Percentiles rank a stretch among this genome's conserved stretches.
phyloP scores from a whole-genome alignment of 371 early-diverging fungal genomes.

The Fennellomyces sp. region DNA sequence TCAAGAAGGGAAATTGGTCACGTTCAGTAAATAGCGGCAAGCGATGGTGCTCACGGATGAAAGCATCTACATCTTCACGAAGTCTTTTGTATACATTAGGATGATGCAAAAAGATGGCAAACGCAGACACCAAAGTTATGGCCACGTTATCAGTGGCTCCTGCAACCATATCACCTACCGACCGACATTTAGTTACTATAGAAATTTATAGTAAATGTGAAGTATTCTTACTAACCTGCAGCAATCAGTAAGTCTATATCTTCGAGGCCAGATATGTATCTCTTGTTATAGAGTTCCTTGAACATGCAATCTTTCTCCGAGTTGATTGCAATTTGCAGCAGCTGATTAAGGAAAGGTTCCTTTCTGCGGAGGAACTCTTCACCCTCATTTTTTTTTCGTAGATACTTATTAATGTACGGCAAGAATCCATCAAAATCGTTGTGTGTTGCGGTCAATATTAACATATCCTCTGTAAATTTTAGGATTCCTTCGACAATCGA shows the following conservation, averaged over 20 bases:
- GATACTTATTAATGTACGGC: not conserved
- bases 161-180: not conserved
- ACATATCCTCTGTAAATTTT: not conserved
- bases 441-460: no score
- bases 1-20: not conserved
- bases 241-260: constrained; percentile 7
- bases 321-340: not conserved
- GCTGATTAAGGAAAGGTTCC: not conserved
- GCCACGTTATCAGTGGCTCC: constrained; percentile 12
- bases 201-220: not conserved
- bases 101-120: constrained; percentile 11
- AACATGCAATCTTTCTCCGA: constrained; percentile 9
- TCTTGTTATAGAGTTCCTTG: constrained; percentile 15
- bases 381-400: not conserved
- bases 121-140: constrained; percentile 1
- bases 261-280: constrained; percentile 4
- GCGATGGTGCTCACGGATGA: constrained; percentile 3
- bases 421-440: not conserved
- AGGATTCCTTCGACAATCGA: not conserved
- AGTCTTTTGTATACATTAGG: constrained; percentile 10
- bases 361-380: not conserved
- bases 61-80: constrained; percentile 2
- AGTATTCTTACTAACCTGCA: not conserved
- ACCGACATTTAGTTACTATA: not conserved
- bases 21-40: constrained; percentile 11